phyloP scores from a whole-genome alignment of 2,329 filamentous ascomycete genomes.

The Chalaropsis thielavioides region DNA sequence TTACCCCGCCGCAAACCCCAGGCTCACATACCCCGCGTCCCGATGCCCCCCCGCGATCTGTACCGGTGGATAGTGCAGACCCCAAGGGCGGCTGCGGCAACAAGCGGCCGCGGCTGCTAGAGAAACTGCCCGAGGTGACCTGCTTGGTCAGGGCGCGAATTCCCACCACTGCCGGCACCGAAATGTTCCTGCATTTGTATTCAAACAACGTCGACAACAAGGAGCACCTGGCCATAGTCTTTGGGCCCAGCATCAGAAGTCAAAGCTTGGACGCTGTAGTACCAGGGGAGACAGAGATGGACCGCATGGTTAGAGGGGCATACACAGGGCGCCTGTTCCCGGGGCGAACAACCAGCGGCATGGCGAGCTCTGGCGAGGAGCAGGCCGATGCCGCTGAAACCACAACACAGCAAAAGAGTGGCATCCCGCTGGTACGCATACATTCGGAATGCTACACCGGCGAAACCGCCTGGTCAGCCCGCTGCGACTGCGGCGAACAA shows the following conservation, averaged over 20 bases:
- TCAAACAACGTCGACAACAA: constrained; percentile 86
- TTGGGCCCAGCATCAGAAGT: constrained; percentile 71
- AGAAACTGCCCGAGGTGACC: constrained; percentile 67
- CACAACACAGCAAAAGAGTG: neutral
- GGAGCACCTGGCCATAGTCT: constrained; percentile 93
- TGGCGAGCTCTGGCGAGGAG: constrained; percentile 26
- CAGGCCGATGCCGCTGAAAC: neutral
- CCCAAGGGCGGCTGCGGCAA: constrained; percentile 45
- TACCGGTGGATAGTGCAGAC: constrained; percentile 46
- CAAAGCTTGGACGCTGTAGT: constrained; percentile 54
- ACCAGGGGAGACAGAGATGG: constrained; percentile 69
- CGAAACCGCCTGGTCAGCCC: constrained; percentile 94
- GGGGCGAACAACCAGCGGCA: constrained; percentile 61
- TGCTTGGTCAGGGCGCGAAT: constrained; percentile 92
- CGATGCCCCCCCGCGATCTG: constrained; percentile 32
- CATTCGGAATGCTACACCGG: constrained; percentile 98
- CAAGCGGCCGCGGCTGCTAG: constrained; percentile 57
- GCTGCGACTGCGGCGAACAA: constrained; percentile 96
- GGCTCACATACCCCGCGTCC: constrained; percentile 40
- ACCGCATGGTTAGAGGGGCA: constrained; percentile 85
- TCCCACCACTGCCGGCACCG: constrained; percentile 75
- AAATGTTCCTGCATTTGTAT: constrained; percentile 96
- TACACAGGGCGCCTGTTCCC: constrained; percentile 82
- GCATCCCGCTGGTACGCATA: constrained; percentile 66
- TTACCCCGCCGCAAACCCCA: constrained; percentile 56